Base-by-base conservation (phyloP, 176 grass and related monocot genomes). In the Cenchrus fungigraminus region DNA sequence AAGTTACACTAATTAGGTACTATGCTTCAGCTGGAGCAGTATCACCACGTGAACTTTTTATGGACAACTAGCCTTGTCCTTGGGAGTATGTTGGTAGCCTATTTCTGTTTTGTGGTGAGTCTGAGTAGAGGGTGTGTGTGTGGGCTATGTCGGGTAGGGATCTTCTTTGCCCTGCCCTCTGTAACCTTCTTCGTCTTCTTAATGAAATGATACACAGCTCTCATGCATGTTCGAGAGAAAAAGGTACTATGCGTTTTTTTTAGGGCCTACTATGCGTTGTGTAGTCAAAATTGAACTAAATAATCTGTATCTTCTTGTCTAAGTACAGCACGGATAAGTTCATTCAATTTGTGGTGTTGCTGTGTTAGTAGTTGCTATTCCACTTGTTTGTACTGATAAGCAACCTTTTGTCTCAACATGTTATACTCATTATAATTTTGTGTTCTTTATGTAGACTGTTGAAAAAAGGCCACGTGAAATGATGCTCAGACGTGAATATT, bases 401-500 rank as follows among this genome's bases (percentile, higher is more conserved):
- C 31, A 62, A 31, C 14, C 31, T 45, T 54, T 79, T 61, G 32
- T 12, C 40, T 71, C 12, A 22, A 55, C 81, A 31, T 66, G n/a
- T 59, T 43, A 40, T 40, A 60, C 60, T 67, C 49, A 65, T 46
- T 34, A 78, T 76, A 20, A 13, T 60, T 86, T 84, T 85, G 28
- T 28, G 22, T 49, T 70, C 22, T 86, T 40, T 74, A 28, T 91
- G 86, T 84, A 98, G 96, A 98, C 93, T 63, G 90, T 95, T 87
- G 97, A 98, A 79, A 98, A 98, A 98, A 98, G 97, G 85, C 93
- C 97, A 42, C 91, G 97, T 61, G 97, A 98, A 87, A 98, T 98
- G 97, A 98, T 98, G 97, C 90, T 98, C 37, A 92, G 97, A 32
- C 93, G 97, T 79, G 97, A 98, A 88, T 98, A 91, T 87, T 86